Conservation (phyloP, 306 rosid species). For the Quercus dentata region DNA sequence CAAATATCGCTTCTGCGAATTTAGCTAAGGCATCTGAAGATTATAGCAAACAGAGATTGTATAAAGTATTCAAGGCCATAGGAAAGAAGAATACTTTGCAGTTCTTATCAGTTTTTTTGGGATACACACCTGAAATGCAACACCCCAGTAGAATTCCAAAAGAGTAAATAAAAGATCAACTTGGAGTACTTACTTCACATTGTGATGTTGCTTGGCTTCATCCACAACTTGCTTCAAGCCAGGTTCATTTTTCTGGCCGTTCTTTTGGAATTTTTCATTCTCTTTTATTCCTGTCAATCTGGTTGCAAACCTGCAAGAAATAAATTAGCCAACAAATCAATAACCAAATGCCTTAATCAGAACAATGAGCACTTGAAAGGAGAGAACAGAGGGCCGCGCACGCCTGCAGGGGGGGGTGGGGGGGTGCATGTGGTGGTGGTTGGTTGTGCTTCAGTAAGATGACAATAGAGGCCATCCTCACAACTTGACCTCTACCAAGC, state of each 20-base stretch:
- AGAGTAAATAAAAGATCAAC: constrained; percentile 8
- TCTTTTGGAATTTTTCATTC: constrained; percentile 75
- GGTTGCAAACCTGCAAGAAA: constrained; percentile 72
- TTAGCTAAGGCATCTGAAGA: not conserved
- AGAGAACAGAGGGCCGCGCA: too few species aligned
- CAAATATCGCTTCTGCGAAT: not conserved
- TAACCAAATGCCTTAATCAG: not conserved
- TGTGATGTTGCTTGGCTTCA: constrained; percentile 72
- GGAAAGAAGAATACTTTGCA: not conserved
- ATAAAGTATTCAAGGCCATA: not conserved
- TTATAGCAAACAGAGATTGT: not conserved
- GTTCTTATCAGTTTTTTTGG: not conserved
- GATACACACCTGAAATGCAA: not conserved
- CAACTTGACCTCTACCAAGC: not conserved
- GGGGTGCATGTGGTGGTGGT: not conserved
- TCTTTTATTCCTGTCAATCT: constrained; percentile 88
- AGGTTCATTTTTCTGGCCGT: constrained; percentile 43
- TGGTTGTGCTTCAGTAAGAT: not conserved
- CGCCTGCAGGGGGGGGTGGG: rapidly evolving
- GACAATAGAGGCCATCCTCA: not conserved
- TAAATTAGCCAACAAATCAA: constrained; percentile 20
- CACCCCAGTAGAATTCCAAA: not conserved
- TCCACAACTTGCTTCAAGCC: constrained; percentile 88
- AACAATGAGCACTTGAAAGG: not conserved
- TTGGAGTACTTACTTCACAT: constrained; percentile 69